Percentiles rank a stretch among this genome's conserved stretches.
phyloP scores from a whole-genome alignment of 2,329 filamentous ascomycete genomes.

The Talaromyces sp. region DNA sequence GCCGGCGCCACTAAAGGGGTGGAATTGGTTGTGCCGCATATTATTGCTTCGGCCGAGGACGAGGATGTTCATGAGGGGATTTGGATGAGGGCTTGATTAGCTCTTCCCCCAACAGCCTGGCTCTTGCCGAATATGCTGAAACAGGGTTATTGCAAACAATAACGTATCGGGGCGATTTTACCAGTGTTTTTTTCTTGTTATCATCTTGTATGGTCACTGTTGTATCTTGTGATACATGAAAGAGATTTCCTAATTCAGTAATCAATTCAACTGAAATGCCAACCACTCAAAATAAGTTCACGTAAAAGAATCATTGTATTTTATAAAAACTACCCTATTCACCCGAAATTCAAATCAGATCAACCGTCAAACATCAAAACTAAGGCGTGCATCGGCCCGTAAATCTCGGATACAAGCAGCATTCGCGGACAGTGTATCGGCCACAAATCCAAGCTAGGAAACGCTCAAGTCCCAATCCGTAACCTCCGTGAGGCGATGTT shows the following conservation, averaged over 20 bases:
- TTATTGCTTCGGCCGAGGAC: conserved; percentile 14
- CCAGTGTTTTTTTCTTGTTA: neutral
- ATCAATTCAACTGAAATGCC: neutral
- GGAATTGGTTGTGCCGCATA: conserved; percentile 39
- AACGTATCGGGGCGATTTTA: no score
- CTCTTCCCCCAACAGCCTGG: no score
- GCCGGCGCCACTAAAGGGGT: conserved; percentile 30
- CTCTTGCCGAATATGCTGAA: no score
- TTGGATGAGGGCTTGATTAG: neutral
- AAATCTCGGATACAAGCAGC: conserved; percentile 48
- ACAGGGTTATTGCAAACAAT: no score
- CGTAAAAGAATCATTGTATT: no score
- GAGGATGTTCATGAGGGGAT: neutral
- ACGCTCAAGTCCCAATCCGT: conserved; percentile 86
- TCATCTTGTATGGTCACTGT: neutral
- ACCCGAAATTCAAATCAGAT: no score
- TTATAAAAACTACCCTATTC: no score
- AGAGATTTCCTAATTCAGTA: neutral
- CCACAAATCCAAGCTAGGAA: conserved; percentile 65
- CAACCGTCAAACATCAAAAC: neutral
- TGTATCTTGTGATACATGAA: neutral
- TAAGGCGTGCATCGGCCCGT: conserved; percentile 48
- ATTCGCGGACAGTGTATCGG: conserved; percentile 60
- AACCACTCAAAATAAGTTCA: neutral
- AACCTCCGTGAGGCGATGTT: conserved; percentile 85